Evolutionary conservation across 352 stramenopile species (phyloP), one percentile per base, ranked within the genome.

Genomic region (Thraustochytrium striatum): DNA sequence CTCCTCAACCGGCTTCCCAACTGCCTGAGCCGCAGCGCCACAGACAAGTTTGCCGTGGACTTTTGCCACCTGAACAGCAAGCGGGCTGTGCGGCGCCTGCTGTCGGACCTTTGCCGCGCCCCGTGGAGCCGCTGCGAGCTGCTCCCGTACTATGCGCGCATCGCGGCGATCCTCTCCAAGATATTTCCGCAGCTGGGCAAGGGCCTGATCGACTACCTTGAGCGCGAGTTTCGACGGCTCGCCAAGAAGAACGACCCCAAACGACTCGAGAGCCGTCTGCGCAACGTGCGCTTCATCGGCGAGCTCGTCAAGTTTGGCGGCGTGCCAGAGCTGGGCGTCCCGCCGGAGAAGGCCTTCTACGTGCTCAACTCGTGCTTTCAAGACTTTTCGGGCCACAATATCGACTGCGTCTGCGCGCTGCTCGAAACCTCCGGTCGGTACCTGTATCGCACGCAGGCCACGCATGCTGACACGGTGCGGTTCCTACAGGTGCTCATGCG

Each of bases 1-100:
- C 93, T 89, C 72, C 93, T 93, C 78, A 84, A 80, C 25, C 93
- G 95, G 36, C 84, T 99, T 13, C 94, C 97, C 69, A 91, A 97
- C 72, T 92, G 97, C 78, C 89, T 95, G 73, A 95, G 95, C 72
- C 90, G 94, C 43, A 94, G 98, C 57, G 91, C 92, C 35, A 94
- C 94, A 55, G 95, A 99, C 85, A 97, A 97, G 61, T 89, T 97
- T 16, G 93, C 94, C 0, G 91, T 98, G 30, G 90, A 95, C 30
- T 98, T 98, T 85, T 98, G 92, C 85, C 95, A 97, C 68, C 93
- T 92, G 61, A 96, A 98, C 84, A 96, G 89, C 3, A 98, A 97
- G 81, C 90, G 90, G 33, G 92, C 93, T 30, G 87, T 94, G 11
- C 97, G 91, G 72, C 85, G 91, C 0, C 84, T 99, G 0, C 87